Conservation (phyloP, 345 rosid genomes). For the Psidium friedrichsthalianum region DNA sequence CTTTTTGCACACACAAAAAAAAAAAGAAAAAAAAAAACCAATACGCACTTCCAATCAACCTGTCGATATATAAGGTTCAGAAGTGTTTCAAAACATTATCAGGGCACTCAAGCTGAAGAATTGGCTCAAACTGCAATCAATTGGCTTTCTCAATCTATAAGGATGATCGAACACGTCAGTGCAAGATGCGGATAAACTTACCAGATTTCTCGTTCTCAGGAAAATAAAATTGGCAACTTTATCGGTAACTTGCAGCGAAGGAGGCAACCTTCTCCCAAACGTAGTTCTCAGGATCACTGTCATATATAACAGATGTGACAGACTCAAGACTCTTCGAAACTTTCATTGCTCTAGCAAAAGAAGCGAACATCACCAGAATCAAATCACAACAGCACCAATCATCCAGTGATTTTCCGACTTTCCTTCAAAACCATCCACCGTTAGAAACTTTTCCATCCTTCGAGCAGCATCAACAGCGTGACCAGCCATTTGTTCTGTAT, state of each 20-base stretch:
- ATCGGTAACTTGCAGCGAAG: slow-evolving; percentile 68
- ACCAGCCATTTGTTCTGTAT: slow-evolving; percentile 26
- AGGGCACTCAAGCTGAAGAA: not conserved
- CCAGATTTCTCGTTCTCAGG: slow-evolving; percentile 46
- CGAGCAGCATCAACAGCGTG: slow-evolving; percentile 47
- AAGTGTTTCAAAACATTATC: not conserved
- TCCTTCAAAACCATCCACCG: slow-evolving; percentile 17
- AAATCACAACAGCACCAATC: slow-evolving; percentile 58
- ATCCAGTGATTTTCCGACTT: slow-evolving; percentile 17
- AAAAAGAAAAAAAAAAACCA: not conserved
- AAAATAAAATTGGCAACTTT: slow-evolving; percentile 46
- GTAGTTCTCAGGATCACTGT: slow-evolving; percentile 44
- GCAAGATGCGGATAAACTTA: slow-evolving; percentile 1
- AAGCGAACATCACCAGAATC: slow-evolving; percentile 29
- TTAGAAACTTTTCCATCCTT: slow-evolving; percentile 37
- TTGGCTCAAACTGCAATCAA: not conserved
- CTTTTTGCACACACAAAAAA: not conserved
- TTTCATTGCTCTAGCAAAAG: slow-evolving; percentile 37
- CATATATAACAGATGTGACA: slow-evolving; percentile 44
- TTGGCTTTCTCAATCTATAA: not conserved
- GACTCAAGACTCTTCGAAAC: slow-evolving; percentile 21
- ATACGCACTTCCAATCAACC: not conserved
- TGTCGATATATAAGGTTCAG: not conserved
- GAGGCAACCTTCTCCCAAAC: slow-evolving; percentile 85
- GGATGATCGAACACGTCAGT: not conserved